A percentile compares a stretch with the other conserved stretches of the same genome.
Evolutionary conservation across 2,329 filamentous ascomycete species (phyloP).

Genomic region (Venturia asperata): DNA sequence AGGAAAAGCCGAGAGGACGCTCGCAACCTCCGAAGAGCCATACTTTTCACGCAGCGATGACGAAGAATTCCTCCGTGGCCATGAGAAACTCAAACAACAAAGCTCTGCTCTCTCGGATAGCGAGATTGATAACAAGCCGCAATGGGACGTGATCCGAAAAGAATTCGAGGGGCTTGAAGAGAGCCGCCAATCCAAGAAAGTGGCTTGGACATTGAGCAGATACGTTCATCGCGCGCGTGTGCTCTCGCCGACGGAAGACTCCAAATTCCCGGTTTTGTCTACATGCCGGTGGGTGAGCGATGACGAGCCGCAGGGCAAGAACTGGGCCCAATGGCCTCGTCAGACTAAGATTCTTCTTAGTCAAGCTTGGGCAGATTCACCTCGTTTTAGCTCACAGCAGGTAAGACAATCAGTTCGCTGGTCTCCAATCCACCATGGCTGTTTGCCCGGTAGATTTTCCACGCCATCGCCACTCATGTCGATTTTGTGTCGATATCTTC

Average conservation of each 20-base stretch:
- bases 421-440: no score
- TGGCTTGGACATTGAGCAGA: slow-evolving; percentile 34
- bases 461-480: no score
- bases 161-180: slow-evolving; percentile 29
- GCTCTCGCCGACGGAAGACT: slow-evolving; percentile 26
- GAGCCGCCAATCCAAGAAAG: slow-evolving; percentile 31
- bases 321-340: slow-evolving; percentile 6
- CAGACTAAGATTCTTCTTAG: slow-evolving; percentile 4
- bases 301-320: slow-evolving; percentile 21
- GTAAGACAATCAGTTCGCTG: background rate
- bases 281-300: slow-evolving; percentile 27
- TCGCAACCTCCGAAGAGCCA: slow-evolving; percentile 32
- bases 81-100: slow-evolving; percentile 26
- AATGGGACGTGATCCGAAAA: slow-evolving; percentile 17
- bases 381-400: background rate
- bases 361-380: slow-evolving; percentile 28
- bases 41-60: slow-evolving; percentile 30
- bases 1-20: slow-evolving; percentile 28
- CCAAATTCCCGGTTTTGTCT: slow-evolving; percentile 25
- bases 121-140: slow-evolving; percentile 17
- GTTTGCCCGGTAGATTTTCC: no score
- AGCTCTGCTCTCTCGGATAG: slow-evolving; percentile 15
- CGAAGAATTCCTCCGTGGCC: slow-evolving; percentile 29
- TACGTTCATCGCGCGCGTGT: slow-evolving; percentile 35
- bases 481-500: no score